Conservation (phyloP, 2,329 filamentous ascomycete species). For the Uncinocarpus reesii region DNA sequence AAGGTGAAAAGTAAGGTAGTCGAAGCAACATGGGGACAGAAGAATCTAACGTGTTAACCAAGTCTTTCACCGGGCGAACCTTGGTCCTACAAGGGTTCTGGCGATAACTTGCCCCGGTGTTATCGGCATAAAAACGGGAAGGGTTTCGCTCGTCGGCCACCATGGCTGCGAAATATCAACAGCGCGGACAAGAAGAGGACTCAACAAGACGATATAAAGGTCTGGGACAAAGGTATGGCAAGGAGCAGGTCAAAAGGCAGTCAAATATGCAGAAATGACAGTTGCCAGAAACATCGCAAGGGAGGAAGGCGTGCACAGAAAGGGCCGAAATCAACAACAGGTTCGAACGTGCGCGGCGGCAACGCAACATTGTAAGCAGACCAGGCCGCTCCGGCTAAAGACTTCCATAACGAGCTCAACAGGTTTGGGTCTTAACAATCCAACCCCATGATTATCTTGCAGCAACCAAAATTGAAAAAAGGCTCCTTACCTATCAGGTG, state of each 20-base stretch:
- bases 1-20: not conserved
- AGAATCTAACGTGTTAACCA: slow-evolving; percentile 13
- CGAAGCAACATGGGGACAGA: slow-evolving; percentile 1
- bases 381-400: no score
- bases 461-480: not conserved
- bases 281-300: not conserved
- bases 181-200: not conserved
- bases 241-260: no score
- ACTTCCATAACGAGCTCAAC: no score
- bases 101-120: slow-evolving; percentile 16
- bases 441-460: no score
- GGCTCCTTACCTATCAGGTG: slow-evolving; percentile 42
- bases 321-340: not conserved
- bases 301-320: not conserved
- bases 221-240: not conserved
- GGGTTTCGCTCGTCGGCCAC: slow-evolving; percentile 10
- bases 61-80: slow-evolving; percentile 16
- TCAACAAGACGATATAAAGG: no score
- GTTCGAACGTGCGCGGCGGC: no score
- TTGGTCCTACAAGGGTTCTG: slow-evolving; percentile 16
- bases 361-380: no score
- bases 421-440: no score
- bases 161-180: not conserved
- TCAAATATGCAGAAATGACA: not conserved
- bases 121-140: slow-evolving; percentile 14